Evolutionary conservation across 306 rosid species (phyloP).

Genomic region (Vigna nakashimae): DNA sequence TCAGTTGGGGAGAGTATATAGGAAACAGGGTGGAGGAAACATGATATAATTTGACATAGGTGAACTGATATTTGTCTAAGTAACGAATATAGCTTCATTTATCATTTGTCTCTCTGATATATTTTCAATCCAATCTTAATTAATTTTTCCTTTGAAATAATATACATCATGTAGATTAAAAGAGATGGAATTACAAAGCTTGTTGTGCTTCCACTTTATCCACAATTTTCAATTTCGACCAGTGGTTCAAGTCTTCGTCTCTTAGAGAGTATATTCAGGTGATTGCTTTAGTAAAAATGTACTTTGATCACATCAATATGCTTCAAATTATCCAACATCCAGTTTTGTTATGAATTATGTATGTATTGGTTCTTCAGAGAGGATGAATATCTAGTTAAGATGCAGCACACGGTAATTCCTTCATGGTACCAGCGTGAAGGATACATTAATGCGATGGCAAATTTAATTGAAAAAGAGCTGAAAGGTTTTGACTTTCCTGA

Average conservation of each 20-base stretch:
- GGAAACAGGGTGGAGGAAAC: conserved; percentile 17
- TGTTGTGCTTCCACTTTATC: conserved; percentile 92
- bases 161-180: conserved; percentile 60
- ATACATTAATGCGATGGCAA: conserved; percentile 85
- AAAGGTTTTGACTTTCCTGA: conserved; percentile 58
- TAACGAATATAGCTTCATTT: conserved; percentile 28
- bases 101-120: conserved; percentile 23
- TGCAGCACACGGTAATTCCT: conserved; percentile 94
- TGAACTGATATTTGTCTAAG: conserved; percentile 16
- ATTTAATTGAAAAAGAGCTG: conserved; percentile 83
- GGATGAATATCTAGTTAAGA: conserved; percentile 87
- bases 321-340: conserved; percentile 22
- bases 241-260: conserved; percentile 92
- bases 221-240: conserved; percentile 92
- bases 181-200: conserved; percentile 81
- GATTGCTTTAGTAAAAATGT: conserved; percentile 19
- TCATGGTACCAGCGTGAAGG: conserved; percentile 96
- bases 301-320: conserved; percentile 10
- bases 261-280: conserved; percentile 86
- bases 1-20: conserved; percentile 18
- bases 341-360: conserved; percentile 37
- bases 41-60: background rate
- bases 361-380: conserved; percentile 61
- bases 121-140: conserved; percentile 41
- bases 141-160: conserved; percentile 5